Evolutionary conservation across 2,329 filamentous ascomycete genomes (phyloP), one percentile per base, ranked within the genome.

Genomic region (Beauveria pseudobassiana): DNA sequence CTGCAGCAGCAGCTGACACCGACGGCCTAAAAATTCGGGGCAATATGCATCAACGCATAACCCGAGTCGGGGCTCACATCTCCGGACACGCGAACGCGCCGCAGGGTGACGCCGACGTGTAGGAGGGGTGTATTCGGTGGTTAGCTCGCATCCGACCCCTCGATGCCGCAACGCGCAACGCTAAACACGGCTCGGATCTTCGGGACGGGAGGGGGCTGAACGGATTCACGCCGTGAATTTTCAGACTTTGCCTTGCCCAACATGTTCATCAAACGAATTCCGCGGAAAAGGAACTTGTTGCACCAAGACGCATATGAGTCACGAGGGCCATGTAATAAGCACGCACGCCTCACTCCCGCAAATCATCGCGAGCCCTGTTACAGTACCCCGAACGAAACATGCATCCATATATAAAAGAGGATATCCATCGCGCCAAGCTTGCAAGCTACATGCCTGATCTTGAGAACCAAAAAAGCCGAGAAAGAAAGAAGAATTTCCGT

Each of bases 141-240:
- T 59, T 53, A 48, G 59, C 59, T 61, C 59, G 59, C 59, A 61
- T 61, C 59, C 59, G 59, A 61, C 49, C 14, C 49, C 26, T 54
- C 3, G 28, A 40, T 16, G 43, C 50, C 43, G n/a, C 28, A 48
- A 20, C 26, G 8, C 40, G 26, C 48, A 40, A 22, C 51, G 43
- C 51, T 10, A 40, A 28, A 53, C 16, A 40, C 48, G 28, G 28
- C 50, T 61, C 59, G 50, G 59, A 61, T 52, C 26, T 55, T 54
- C 50, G 43, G 38, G 34, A 18, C n/a, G 28, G 5, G 10, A 14
- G 9, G 9, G n/a, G 8, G 28, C 20, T 28, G 51, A 14, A 22
- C 42, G 20, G 40, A 49, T 61, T 61, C 50, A 61, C 59, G 59
- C 43, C 30, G 10, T 48, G n/a, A 8, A 26, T 28, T 28, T 20